phyloP scores from a whole-genome alignment of 805 yeast genomes.

The Vanderwaltozyma tropicalis region DNA sequence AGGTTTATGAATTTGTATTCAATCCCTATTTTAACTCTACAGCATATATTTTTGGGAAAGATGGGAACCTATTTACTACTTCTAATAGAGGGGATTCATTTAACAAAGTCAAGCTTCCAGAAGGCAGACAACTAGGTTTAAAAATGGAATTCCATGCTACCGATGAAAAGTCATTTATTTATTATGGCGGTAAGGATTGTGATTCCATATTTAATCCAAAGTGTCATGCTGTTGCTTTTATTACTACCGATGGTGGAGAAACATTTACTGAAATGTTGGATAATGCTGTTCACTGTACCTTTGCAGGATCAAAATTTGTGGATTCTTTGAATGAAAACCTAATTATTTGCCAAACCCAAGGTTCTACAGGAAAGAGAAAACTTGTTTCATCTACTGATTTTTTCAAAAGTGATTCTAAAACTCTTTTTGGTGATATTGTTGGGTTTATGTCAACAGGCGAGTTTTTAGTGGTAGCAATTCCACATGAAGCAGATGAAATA shows the following conservation, averaged over 20 bases:
- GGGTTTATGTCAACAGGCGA: constrained; percentile 68
- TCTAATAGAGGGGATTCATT: constrained; percentile 59
- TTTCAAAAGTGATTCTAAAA: constrained; percentile 33
- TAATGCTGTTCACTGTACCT: constrained; percentile 53
- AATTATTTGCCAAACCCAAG: constrained; percentile 52
- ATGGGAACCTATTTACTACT: constrained; percentile 46
- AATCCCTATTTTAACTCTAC: constrained; percentile 38
- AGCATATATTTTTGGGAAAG: constrained; percentile 35
- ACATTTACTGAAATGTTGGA: constrained; percentile 46
- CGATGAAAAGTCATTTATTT: constrained; percentile 49
- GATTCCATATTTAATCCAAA: constrained; percentile 32
- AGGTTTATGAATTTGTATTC: constrained; percentile 43
- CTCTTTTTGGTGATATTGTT: constrained; percentile 45
- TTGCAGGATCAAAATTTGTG: constrained; percentile 45
- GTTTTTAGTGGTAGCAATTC: constrained; percentile 62
- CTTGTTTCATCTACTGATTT: constrained; percentile 46
- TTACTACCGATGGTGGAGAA: constrained; percentile 59
- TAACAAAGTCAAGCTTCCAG: constrained; percentile 38
- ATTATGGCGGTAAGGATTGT: constrained; percentile 57
- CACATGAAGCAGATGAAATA: constrained; percentile 41
- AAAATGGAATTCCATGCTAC: constrained; percentile 54
- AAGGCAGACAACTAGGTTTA: constrained; percentile 32
- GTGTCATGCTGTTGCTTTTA: constrained; percentile 51
- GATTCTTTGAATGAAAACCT: constrained; percentile 37
- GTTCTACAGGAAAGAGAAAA: constrained; percentile 23